Conservation (phyloP, 495 filamentous ascomycete genomes). For the Copromyces sp. region DNA sequence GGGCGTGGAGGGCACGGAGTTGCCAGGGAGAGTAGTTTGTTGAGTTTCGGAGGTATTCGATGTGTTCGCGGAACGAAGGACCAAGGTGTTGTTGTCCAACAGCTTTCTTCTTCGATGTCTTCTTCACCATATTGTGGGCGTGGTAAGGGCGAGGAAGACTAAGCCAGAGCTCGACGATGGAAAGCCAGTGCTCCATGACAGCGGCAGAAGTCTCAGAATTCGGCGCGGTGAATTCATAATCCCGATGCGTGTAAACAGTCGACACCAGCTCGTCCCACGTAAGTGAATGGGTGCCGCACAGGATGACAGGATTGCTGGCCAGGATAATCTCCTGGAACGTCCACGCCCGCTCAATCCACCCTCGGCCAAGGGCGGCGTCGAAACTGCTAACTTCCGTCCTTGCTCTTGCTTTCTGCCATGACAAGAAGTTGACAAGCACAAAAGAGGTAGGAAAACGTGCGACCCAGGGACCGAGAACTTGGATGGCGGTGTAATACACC, state of each 20-base stretch:
- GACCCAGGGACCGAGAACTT: neutral
- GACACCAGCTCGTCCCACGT: slow-evolving; percentile 3
- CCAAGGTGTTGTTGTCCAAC: neutral
- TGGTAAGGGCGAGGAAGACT: neutral
- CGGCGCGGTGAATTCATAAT: neutral
- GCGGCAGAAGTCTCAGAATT: neutral
- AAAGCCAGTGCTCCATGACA: neutral
- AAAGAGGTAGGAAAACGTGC: neutral
- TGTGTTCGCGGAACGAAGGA: neutral
- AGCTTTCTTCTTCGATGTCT: neutral
- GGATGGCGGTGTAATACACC: neutral
- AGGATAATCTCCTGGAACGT: slow-evolving; percentile 16
- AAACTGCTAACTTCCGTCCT: neutral
- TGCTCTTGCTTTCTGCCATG: neutral
- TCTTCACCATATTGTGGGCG: neutral
- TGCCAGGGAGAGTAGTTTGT: neutral
- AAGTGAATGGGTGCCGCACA: slow-evolving; percentile 2
- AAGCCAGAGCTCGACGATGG: neutral
- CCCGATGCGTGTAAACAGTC: neutral
- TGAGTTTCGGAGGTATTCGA: neutral
- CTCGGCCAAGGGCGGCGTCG: slow-evolving; percentile 2
- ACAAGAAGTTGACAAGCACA: neutral
- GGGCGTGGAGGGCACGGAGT: neutral
- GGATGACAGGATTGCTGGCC: neutral
- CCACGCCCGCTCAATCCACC: slow-evolving; percentile 11